A percentile compares a stretch with the other conserved stretches of the same genome.
Evolutionary conservation across 345 rosid genomes (phyloP).

Genomic region (Microthlaspi erraticum): DNA sequence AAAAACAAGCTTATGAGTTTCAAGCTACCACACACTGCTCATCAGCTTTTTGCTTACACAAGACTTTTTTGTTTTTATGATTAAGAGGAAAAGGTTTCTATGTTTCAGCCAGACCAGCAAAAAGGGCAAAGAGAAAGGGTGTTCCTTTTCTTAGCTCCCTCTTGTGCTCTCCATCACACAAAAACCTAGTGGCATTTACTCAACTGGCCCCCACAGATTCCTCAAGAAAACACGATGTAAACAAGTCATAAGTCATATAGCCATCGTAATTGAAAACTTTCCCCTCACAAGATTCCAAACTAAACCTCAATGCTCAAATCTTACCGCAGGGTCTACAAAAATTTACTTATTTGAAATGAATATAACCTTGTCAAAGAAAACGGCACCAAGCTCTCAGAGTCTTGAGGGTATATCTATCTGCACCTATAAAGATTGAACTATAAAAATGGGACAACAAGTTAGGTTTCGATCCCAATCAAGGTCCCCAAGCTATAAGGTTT

Average conservation of each 20-base stretch:
- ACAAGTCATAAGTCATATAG: neutral
- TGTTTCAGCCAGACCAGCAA: constrained; percentile 44
- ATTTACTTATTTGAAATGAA: neutral
- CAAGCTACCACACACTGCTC: constrained; percentile 17
- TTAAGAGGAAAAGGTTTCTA: constrained; percentile 27
- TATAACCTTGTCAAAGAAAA: constrained; percentile 31
- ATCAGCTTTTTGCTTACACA: neutral
- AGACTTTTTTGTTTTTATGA: no score
- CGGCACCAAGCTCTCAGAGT: constrained; percentile 5
- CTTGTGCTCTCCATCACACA: constrained; percentile 43
- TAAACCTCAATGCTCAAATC: neutral
- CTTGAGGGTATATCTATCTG: neutral
- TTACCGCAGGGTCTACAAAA: neutral
- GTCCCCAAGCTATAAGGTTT: constrained; percentile 35
- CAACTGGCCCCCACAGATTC: constrained; percentile 27
- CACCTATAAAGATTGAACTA: constrained; percentile 7
- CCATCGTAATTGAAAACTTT: neutral
- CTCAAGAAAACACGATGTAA: constrained; percentile 29
- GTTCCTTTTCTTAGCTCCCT: constrained; percentile 22
- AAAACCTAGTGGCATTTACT: constrained; percentile 41
- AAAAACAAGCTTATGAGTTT: neutral
- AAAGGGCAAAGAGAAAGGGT: constrained; percentile 25
- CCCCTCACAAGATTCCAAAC: constrained; percentile 19
- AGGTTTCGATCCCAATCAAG: constrained; percentile 42
- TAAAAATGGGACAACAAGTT: constrained; percentile 26